phyloP scores from a whole-genome alignment of 169 alveolate genomes.

The Cryptosporidium andersoni region DNA sequence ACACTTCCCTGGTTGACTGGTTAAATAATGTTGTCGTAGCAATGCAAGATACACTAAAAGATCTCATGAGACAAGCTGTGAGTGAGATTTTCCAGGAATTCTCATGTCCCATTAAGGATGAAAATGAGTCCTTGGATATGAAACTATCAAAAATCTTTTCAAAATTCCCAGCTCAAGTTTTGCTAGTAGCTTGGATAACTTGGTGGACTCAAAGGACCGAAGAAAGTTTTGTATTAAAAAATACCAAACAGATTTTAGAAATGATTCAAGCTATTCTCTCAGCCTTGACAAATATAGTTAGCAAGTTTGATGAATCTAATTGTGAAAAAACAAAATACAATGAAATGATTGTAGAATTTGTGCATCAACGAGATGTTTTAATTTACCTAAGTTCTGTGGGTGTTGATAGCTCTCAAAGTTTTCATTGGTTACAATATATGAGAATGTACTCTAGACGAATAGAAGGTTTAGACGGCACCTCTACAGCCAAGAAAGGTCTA shows the following conservation, averaged over 20 bases:
- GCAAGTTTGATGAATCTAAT: slow-evolving; percentile 21
- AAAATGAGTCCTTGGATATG: slow-evolving; percentile 7
- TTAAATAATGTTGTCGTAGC: slow-evolving; percentile 83
- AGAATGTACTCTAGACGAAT: slow-evolving; percentile 91
- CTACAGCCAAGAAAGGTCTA: background rate
- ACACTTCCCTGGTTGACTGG: slow-evolving; percentile 90
- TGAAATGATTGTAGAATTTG: slow-evolving; percentile 93
- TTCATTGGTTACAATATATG: slow-evolving; percentile 95
- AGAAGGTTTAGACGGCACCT: slow-evolving; percentile 43
- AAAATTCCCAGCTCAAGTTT: slow-evolving; percentile 86
- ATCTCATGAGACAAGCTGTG: slow-evolving; percentile 83
- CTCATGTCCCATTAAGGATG: slow-evolving; percentile 7
- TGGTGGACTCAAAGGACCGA: slow-evolving; percentile 89
- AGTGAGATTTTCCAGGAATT: slow-evolving; percentile 73
- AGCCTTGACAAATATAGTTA: slow-evolving; percentile 17
- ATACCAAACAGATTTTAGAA: slow-evolving; percentile 71
- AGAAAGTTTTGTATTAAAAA: slow-evolving; percentile 51
- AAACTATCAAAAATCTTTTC: slow-evolving; percentile 65
- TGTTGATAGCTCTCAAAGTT: slow-evolving; percentile 80
- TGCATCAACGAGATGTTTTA: slow-evolving; percentile 95
- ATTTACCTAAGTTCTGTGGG: slow-evolving; percentile 79
- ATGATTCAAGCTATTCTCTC: slow-evolving; percentile 5
- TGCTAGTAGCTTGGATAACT: slow-evolving; percentile 84
- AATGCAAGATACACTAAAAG: slow-evolving; percentile 84
- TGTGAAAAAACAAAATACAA: slow-evolving; percentile 90